Percentiles rank a stretch among this genome's conserved stretches.
Conservation (phyloP, 257 asterid species). For the Solanum pimpinellifolium region DNA sequence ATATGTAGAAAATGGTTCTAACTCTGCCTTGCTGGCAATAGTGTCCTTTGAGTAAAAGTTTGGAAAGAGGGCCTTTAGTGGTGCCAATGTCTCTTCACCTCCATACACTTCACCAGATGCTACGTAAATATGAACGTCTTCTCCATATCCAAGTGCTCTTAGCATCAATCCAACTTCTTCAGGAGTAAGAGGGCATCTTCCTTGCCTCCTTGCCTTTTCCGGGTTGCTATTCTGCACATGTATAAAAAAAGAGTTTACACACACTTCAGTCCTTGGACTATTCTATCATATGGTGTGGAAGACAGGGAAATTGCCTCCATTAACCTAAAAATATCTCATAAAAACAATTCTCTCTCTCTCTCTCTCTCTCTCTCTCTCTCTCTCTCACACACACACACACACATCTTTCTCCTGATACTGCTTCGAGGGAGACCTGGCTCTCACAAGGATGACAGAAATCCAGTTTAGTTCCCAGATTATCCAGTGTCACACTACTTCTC, state of each 20-base stretch:
- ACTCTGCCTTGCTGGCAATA: conserved; percentile 56
- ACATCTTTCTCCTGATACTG: neutral
- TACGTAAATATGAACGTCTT: conserved; percentile 72
- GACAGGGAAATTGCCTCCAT: neutral
- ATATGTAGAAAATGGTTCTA: conserved; percentile 62
- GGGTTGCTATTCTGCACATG: conserved; percentile 71
- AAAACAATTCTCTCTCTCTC: neutral
- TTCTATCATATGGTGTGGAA: neutral
- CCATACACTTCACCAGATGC: conserved; percentile 99
- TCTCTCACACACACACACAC: neutral
- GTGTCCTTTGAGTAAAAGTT: conserved; percentile 84
- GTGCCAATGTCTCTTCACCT: conserved; percentile 85
- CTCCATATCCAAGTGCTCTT: conserved; percentile 86
- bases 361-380: neutral
- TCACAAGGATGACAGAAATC: neutral
- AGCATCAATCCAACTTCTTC: conserved; percentile 94
- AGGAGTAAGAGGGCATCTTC: conserved; percentile 95
- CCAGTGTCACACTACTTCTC: neutral
- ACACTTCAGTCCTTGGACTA: conserved; percentile 2
- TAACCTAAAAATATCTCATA: neutral
- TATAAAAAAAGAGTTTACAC: conserved; percentile 1
- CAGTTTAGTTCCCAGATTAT: neutral
- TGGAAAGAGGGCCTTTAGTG: conserved; percentile 86
- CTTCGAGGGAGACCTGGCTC: neutral
- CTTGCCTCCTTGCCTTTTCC: conserved; percentile 86